Evolutionary conservation across 164 flowering plant species (phyloP), one percentile per base, ranked within the genome.

Genomic region (Warburgia ugandensis): DNA sequence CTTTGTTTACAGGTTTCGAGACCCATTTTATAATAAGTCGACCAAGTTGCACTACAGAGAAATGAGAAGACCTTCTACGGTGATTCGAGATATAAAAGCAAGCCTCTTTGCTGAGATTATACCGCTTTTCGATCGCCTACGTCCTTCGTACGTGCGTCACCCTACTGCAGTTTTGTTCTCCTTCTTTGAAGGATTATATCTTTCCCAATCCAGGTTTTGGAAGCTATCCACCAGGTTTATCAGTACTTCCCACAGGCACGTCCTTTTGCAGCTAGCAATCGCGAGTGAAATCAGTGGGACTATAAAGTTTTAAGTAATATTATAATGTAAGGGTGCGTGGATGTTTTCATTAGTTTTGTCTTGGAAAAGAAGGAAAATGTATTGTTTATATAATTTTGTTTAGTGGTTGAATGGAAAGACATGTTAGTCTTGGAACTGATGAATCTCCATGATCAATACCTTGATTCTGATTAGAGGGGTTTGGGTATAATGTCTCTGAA

Each of bases 381-480:
- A 14, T 13, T 6, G 8, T 43, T 43, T 45, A 6, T 9, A 3
- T 38, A 38, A 6, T 38, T 38, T 19, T 12, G 29, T 13, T 20
- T 13, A 20, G n/a, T 42, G n/a, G 25, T 20, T 29, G 19, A 19
- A 43, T 54, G 30, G 22, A 49, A 25, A 31, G 16, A 22, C 17
- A 19, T 3, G 12, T 45, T 38, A 23, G 21, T 14, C 27, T 28
- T 9, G 47, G 9, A 42, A 44, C 16, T 42, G 31, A 36, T 35
- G 55, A 27, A 36, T 29, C 31, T 29, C 51, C 60, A 49, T 55
- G 50, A 51, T 27, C 54, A 54, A 45, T 31, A 48, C 65, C 29
- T 39, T 35, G 39, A 46, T 45, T 60, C 46, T 30, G 42, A 32
- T 32, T 11, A 25, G 29, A 55, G 42, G 30, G 58, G 2, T 32